Conservation (phyloP, 2,329 filamentous ascomycete genomes). For the Talaromyces sp. region DNA sequence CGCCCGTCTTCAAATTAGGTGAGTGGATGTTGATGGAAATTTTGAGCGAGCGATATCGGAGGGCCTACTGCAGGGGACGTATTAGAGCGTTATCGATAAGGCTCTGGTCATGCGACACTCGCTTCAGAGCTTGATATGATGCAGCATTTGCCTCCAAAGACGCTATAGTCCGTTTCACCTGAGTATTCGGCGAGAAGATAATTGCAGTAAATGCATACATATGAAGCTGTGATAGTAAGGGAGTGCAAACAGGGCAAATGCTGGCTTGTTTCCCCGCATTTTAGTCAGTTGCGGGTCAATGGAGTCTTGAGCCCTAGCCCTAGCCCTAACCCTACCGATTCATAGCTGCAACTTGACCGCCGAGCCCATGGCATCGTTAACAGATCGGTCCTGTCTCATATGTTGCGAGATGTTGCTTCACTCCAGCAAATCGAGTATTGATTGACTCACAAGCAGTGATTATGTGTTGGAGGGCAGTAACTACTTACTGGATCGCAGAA, state of each 20-base stretch:
- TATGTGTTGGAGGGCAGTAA: no score
- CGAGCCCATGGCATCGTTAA: background rate
- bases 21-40: background rate
- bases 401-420: no score
- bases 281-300: background rate
- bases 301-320: background rate
- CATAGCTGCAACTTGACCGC: background rate
- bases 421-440: no score
- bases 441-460: no score
- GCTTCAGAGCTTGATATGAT: background rate
- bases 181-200: background rate
- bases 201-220: background rate
- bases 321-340: background rate
- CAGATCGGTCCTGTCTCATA: background rate
- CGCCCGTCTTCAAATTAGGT: background rate
- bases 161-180: no score
- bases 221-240: background rate
- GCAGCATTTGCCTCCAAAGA: background rate
- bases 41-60: background rate
- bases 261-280: background rate
- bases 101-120: background rate
- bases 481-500: no score
- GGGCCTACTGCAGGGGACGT: background rate
- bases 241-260: background rate
- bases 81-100: background rate